A percentile compares a stretch with the other conserved stretches of the same genome.
Evolutionary conservation across 2,329 filamentous ascomycete species (phyloP).

Genomic region (Botryotinia globosa): DNA sequence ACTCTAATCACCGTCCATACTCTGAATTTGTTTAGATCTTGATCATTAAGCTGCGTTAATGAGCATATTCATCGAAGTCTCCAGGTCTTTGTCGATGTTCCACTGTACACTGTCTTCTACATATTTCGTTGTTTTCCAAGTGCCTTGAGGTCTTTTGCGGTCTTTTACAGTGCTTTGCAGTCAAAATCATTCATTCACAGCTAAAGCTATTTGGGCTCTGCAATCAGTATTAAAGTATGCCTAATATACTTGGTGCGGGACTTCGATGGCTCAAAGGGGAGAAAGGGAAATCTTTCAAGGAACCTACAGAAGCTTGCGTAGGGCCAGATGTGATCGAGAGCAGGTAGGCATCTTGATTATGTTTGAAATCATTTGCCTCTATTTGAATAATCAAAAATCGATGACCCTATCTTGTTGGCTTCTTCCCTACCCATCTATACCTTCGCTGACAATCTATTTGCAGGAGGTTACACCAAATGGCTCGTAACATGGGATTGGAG

Average conservation of each 20-base stretch:
- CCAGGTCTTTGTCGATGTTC: background rate
- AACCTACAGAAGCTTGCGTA: too few relatives aligned
- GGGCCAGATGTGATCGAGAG: background rate
- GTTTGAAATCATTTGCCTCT: background rate
- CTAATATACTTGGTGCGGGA: background rate
- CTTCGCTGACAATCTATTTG: background rate
- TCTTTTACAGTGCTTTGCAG: background rate
- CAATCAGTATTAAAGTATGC: background rate
- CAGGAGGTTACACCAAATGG: background rate
- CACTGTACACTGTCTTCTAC: too few relatives aligned
- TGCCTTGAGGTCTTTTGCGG: background rate
- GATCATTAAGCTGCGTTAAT: background rate
- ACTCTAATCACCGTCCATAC: background rate
- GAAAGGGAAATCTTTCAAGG: background rate
- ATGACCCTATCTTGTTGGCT: background rate
- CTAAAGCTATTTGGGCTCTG: background rate
- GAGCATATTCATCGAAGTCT: background rate
- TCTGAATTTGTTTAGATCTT: background rate
- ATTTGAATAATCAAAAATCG: background rate
- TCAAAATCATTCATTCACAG: background rate
- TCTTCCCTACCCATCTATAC: background rate
- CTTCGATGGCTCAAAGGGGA: background rate
- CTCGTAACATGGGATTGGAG: background rate
- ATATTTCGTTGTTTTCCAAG: background rate
- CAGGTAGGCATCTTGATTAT: background rate